Base-by-base conservation (phyloP, 441 rosid genomes). In the Eutrema salsugineum region DNA sequence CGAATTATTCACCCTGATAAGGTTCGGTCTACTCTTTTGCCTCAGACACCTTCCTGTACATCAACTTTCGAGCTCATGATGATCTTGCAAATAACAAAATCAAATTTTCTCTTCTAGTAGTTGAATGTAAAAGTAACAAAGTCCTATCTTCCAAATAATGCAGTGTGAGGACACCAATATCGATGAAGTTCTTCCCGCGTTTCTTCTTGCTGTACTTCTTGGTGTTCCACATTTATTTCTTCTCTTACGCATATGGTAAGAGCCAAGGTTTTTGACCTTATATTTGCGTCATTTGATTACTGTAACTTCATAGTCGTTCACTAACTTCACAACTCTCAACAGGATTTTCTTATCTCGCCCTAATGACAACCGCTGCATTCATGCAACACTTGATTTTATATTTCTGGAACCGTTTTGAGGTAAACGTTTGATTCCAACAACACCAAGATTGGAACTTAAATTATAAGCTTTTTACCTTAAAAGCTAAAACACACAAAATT, bases 391-490 rank as follows among this genome's bases (percentile, higher is more conserved):
- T 95, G 67, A 89, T 93, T 72, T 79, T 95, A 16, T 95, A 93
- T 82, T 95, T 95, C 79, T 95, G 99, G 99, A 93, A 93, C 79
- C 91, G 94, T 30, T 95, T 95, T 39, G 98, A 95, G 99, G 99
- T 95, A 81, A 71, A n/a, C 32, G 14, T 55, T 63, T 32, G 7
- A 47, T 68, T 27, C 42, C 48, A 43, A 10, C 20, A 43, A 9
- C 15, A 35, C 36, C 1, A 51, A 15, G 33, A 36, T 48, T 47
- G 19, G 15, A 33, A 44, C n/a, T 43, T 46, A 36, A 30, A 5
- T 30, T 9, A 3, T 8, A 12, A 16, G 19, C n/a, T n/a, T 28
- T 56, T 43, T 2, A 38, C 17, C 27, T 44, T 9, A 10, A 68
- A 20, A 10, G n/a, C 4, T 49, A 32, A 44, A 44, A 49, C 48